phyloP scores from a whole-genome alignment of 192 early-diverging fungal genomes.

The Allomyces arbusculus region DNA sequence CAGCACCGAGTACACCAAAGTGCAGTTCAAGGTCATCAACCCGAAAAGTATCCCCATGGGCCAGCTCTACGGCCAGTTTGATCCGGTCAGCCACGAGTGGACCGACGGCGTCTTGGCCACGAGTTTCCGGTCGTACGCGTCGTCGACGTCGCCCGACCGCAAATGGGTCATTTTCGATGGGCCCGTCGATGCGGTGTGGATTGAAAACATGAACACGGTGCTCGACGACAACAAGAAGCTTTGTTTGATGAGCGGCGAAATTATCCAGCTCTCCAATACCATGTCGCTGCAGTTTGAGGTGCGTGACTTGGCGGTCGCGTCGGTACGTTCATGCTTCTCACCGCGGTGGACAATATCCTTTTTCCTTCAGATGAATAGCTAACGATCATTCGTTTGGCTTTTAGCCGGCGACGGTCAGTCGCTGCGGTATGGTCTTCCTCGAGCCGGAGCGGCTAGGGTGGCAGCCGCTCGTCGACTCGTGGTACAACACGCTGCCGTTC shows the following conservation, averaged over 20 bases:
- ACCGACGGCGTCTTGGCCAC: slow-evolving; percentile 96
- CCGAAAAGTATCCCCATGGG: slow-evolving; percentile 97
- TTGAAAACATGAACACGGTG: slow-evolving; percentile 94
- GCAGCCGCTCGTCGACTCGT: slow-evolving; percentile 56
- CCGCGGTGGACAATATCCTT: slow-evolving; percentile 57
- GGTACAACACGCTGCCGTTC: slow-evolving; percentile 29
- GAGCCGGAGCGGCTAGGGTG: slow-evolving; percentile 60
- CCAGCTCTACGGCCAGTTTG: slow-evolving; percentile 82
- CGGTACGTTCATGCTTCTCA: slow-evolving; percentile 86
- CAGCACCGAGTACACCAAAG: slow-evolving; percentile 45
- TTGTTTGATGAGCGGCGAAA: slow-evolving; percentile 97
- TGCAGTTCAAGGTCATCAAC: slow-evolving; percentile 49
- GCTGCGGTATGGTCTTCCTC: slow-evolving; percentile 54
- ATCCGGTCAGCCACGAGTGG: slow-evolving; percentile 97
- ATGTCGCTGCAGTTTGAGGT: slow-evolving; percentile 99
- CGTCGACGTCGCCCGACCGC: slow-evolving; percentile 75
- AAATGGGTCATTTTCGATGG: slow-evolving; percentile 99
- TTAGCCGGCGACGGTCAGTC: slow-evolving; percentile 63
- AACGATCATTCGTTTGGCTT: slow-evolving; percentile 47
- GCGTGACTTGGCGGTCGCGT: slow-evolving; percentile 90
- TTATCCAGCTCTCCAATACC: slow-evolving; percentile 81
- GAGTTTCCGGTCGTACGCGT: slow-evolving; percentile 85
- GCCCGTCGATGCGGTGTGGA: slow-evolving; percentile 99
- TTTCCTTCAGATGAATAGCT: too few species aligned
- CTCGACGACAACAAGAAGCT: slow-evolving; percentile 94